phyloP scores from a whole-genome alignment of 2,329 filamentous ascomycete species.

The Acarospora socialis region DNA sequence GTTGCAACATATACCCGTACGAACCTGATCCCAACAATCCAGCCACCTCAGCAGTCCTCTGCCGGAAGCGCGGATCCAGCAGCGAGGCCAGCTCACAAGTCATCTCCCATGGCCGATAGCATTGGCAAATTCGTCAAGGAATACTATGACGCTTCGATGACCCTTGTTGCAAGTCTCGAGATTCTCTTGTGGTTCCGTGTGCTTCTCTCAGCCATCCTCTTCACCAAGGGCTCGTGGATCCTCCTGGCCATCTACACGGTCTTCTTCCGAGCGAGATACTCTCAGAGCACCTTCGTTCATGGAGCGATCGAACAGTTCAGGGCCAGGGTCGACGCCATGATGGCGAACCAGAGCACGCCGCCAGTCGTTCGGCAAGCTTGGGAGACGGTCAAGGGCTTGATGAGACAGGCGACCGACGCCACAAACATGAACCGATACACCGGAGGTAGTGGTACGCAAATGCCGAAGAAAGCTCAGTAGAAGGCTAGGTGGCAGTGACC shows the following conservation, averaged over 20 bases:
- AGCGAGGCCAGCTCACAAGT: slow-evolving; percentile 31
- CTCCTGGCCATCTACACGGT: slow-evolving; percentile 71
- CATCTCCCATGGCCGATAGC: slow-evolving; percentile 53
- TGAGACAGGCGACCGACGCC: slow-evolving; percentile 60
- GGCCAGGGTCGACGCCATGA: slow-evolving; percentile 63
- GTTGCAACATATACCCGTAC: slow-evolving; percentile 91
- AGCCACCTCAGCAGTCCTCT: slow-evolving; percentile 45
- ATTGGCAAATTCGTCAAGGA: slow-evolving; percentile 93
- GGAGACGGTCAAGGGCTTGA: slow-evolving; percentile 60
- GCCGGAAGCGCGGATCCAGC: slow-evolving; percentile 39
- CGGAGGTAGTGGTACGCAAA: slow-evolving; percentile 27
- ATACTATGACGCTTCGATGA: slow-evolving; percentile 96
- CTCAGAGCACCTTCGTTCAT: slow-evolving; percentile 89
- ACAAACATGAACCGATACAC: slow-evolving; percentile 68
- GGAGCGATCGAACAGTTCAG: slow-evolving; percentile 58
- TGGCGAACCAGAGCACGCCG: slow-evolving; percentile 76
- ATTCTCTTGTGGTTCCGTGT: slow-evolving; percentile 77
- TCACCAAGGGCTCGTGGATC: slow-evolving; percentile 84
- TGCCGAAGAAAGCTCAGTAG: slow-evolving; percentile 36
- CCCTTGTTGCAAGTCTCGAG: slow-evolving; percentile 76
- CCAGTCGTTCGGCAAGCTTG: slow-evolving; percentile 66
- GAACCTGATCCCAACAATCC: slow-evolving; percentile 78
- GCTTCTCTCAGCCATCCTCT: slow-evolving; percentile 65
- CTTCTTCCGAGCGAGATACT: slow-evolving; percentile 81
- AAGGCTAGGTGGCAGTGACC: no score